phyloP scores from a whole-genome alignment of 2,329 filamentous ascomycete genomes.

The Elsinoe batatas region DNA sequence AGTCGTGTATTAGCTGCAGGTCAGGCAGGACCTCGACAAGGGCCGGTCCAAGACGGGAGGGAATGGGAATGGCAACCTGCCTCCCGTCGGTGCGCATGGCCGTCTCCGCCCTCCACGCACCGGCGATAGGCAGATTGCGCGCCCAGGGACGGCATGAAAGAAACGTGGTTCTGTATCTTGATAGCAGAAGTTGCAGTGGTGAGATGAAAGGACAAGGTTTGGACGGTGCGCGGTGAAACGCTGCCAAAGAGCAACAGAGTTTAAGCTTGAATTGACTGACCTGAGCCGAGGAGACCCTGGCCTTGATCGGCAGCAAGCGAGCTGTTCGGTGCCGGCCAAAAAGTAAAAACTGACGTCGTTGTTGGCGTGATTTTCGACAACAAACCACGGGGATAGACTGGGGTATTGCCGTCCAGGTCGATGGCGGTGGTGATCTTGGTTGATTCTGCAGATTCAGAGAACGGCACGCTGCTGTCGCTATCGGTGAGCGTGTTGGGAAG shows the following conservation, averaged over 20 bases:
- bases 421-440: no score
- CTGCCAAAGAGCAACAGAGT: conserved; percentile 8
- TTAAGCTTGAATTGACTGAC: conserved; percentile 10
- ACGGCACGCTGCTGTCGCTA: no score
- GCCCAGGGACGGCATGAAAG: not conserved
- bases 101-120: not conserved
- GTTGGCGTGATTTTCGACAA: not conserved
- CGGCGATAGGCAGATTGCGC: not conserved
- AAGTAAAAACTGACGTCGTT: conserved; percentile 7
- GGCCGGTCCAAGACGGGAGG: not conserved
- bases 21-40: not conserved
- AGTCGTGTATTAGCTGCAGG: not conserved
- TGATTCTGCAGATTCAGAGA: no score
- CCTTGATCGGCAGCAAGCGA: not conserved
- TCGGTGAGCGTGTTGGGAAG: no score
- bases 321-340: not conserved
- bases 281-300: not conserved
- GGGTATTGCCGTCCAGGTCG: no score
- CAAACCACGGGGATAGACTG: not conserved
- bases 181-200: not conserved
- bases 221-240: not conserved
- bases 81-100: not conserved
- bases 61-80: not conserved
- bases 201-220: conserved; percentile 11
- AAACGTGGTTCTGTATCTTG: not conserved